Evolutionary conservation across 2,329 filamentous ascomycete genomes (phyloP).

Genomic region (Fusarium anguioides): DNA sequence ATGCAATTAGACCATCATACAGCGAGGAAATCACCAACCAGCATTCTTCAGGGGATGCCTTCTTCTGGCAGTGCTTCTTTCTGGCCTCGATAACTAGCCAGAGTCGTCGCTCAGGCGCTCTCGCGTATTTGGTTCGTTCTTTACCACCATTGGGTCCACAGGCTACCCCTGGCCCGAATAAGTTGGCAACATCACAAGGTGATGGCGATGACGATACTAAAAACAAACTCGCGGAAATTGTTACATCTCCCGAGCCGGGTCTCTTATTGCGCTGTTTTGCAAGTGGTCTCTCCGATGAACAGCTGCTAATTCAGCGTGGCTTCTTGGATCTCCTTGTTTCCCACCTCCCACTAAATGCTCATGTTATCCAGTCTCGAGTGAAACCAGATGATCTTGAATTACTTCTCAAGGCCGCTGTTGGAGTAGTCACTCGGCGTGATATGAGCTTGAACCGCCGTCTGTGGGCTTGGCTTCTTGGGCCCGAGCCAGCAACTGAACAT

Average conservation of each 20-base stretch:
- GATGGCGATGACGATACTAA: constrained; percentile 48
- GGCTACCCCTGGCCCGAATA: constrained; percentile 6
- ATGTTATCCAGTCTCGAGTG: constrained; percentile 80
- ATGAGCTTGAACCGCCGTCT: constrained; percentile 96
- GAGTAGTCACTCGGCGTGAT: constrained; percentile 88
- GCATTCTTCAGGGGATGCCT: constrained; percentile 77
- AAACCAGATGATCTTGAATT: constrained; percentile 81
- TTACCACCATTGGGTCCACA: constrained; percentile 65
- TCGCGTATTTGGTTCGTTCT: constrained; percentile 85
- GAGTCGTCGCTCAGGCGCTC: constrained; percentile 83
- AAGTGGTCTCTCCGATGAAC: constrained; percentile 86
- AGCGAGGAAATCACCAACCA: constrained; percentile 62
- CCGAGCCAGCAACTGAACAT: constrained; percentile 67
- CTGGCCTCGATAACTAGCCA: constrained; percentile 91
- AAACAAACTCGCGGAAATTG: constrained; percentile 69
- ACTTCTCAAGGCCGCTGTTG: constrained; percentile 83
- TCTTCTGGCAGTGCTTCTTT: constrained; percentile 99
- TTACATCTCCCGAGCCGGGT: constrained; percentile 90
- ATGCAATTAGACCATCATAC: constrained; percentile 67
- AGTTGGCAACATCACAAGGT: constrained; percentile 18
- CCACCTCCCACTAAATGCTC: constrained; percentile 85
- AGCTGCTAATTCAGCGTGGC: constrained; percentile 91
- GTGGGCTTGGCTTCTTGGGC: constrained; percentile 97
- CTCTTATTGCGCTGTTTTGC: constrained; percentile 91
- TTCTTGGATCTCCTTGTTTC: constrained; percentile 94